Evolutionary conservation across 192 early-diverging fungal genomes (phyloP).

Genomic region (Jimgerdemannia lactiflua): DNA sequence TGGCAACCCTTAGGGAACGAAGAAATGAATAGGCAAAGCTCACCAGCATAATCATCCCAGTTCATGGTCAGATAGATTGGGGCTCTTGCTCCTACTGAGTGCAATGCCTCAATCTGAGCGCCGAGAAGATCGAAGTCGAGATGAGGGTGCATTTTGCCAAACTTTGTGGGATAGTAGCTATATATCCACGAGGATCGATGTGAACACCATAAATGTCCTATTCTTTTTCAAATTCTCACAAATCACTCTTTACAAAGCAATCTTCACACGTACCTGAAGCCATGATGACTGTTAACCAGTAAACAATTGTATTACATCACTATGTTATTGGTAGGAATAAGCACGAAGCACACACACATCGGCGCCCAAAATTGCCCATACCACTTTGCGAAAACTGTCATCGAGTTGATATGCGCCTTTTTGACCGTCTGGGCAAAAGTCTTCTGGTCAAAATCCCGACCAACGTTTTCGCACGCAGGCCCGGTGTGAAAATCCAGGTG

Average conservation of each 20-base stretch:
- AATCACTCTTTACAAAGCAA: too few species aligned
- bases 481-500: neutral
- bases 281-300: neutral
- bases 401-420: neutral
- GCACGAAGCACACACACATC: neutral
- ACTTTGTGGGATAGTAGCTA: neutral
- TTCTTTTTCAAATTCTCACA: neutral
- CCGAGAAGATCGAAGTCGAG: neutral
- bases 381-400: neutral
- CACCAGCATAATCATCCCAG: neutral
- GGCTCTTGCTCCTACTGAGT: neutral
- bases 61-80: neutral
- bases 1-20: too few species aligned
- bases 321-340: too few species aligned
- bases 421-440: neutral
- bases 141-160: neutral
- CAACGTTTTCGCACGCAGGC: neutral
- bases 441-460: neutral
- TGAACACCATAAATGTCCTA: neutral
- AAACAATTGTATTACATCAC: too few species aligned
- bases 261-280: neutral
- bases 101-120: neutral
- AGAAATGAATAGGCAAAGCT: neutral
- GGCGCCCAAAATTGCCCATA: neutral
- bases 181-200: neutral